These are phyloP conservation scores for Microthyrium microscopicum DNA, from an alignment of 2,329 filamentous ascomycete species.

Conservation along the genomic window DNA sequence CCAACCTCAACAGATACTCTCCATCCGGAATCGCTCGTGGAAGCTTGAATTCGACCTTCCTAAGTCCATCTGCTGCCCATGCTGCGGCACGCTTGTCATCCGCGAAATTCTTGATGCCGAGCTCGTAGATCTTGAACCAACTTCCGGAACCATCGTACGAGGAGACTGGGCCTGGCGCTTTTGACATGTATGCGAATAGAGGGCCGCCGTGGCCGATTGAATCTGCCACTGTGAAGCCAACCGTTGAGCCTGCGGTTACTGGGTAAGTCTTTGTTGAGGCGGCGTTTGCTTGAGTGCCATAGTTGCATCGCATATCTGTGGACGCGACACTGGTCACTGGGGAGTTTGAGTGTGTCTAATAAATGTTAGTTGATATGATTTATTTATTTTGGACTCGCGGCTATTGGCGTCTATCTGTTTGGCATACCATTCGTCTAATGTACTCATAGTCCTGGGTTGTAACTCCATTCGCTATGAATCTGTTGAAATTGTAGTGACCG, in stretches of 20 bases:
- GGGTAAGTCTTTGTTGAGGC: constrained; percentile 2
- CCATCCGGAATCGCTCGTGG: constrained; percentile 15
- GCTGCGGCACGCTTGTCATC: background rate
- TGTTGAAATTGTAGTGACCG: constrained; percentile 3
- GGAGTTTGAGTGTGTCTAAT: background rate
- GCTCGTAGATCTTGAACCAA: constrained; percentile 6
- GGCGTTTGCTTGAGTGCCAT: background rate
- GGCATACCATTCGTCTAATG: background rate
- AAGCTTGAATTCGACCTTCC: background rate
- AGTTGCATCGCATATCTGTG: constrained; percentile 4
- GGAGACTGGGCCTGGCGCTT: constrained; percentile 2
- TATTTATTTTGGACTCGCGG: background rate
- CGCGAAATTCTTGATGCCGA: background rate
- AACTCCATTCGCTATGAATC: background rate
- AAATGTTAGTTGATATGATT: background rate
- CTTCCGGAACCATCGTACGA: background rate
- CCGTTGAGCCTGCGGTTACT: constrained; percentile 5
- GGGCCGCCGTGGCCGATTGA: constrained; percentile 5
- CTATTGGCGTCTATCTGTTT: too few relatives aligned
- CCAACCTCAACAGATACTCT: constrained; percentile 23
- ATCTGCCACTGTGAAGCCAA: constrained; percentile 3
- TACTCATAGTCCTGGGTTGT: constrained; percentile 2
- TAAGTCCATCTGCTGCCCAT: background rate
- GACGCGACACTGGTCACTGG: background rate
- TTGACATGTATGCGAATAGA: constrained; percentile 5